Conservation (phyloP, 257 asterid species). For the Solanum raphanifolium region DNA sequence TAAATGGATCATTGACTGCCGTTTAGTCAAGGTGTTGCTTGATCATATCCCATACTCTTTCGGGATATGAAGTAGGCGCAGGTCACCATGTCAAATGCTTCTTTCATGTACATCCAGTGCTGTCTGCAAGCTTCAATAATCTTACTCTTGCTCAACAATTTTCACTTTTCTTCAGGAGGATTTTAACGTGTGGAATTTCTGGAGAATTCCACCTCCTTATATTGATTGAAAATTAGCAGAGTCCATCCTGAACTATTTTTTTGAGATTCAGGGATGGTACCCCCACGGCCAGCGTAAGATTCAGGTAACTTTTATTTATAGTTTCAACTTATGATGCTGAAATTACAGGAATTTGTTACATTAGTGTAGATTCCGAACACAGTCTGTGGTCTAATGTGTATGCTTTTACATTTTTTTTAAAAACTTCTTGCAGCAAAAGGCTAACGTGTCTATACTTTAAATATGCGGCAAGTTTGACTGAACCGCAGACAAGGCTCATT, state of each 20-base stretch:
- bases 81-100: neutral
- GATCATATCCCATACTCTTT: neutral
- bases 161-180: conserved; percentile 44
- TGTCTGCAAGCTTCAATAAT: neutral
- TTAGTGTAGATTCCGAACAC: neutral
- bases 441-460: neutral
- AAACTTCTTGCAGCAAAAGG: neutral
- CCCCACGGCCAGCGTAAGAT: neutral
- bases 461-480: neutral
- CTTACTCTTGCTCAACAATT: neutral
- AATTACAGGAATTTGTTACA: neutral
- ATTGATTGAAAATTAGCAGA: conserved; percentile 4
- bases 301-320: neutral
- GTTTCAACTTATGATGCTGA: neutral
- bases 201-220: conserved; percentile 55
- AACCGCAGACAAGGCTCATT: neutral
- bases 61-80: neutral
- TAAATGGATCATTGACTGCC: neutral
- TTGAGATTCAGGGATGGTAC: neutral
- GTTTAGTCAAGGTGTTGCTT: neutral
- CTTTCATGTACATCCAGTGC: neutral
- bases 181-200: conserved; percentile 61
- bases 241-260: neutral
- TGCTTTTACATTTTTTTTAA: neutral
- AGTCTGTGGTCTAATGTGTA: neutral